A percentile compares a stretch with the other conserved stretches of the same genome.
Evolutionary conservation across 1,284 basidiomycete species (phyloP).

Genomic region (Irpex sp.): DNA sequence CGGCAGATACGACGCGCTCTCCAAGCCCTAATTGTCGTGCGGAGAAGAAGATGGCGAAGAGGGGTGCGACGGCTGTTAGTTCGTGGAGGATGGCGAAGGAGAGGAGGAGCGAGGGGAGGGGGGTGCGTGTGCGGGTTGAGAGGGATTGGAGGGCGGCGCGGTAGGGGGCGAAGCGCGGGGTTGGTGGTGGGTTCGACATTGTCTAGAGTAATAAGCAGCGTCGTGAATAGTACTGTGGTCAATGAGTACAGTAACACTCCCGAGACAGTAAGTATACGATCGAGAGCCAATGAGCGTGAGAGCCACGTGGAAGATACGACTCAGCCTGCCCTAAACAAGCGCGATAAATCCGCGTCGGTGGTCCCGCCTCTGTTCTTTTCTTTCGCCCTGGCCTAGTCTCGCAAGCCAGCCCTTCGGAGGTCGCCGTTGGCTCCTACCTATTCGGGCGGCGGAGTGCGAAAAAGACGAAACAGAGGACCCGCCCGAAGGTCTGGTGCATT

Average conservation of each 20-base stretch:
- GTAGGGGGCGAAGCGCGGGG: constrained; percentile 35
- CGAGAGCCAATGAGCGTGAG: too few relatives aligned
- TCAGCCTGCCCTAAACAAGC: not conserved
- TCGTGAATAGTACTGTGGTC: too few relatives aligned
- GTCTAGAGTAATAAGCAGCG: too few relatives aligned
- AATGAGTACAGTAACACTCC: too few relatives aligned
- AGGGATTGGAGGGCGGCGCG: constrained; percentile 48
- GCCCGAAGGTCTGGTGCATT: too few relatives aligned
- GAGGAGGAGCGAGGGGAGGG: constrained; percentile 70
- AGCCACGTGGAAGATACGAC: not conserved
- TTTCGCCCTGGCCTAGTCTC: too few relatives aligned
- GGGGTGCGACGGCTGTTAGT: constrained; percentile 75
- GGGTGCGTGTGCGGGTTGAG: constrained; percentile 60
- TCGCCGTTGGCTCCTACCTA: too few relatives aligned
- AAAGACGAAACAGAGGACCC: too few relatives aligned
- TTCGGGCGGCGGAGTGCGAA: too few relatives aligned
- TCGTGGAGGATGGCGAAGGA: constrained; percentile 88
- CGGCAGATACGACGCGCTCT: constrained; percentile 49
- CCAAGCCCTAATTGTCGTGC: constrained; percentile 71
- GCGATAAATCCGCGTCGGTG: not conserved
- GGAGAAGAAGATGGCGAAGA: constrained; percentile 71
- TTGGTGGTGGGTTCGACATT: too few relatives aligned
- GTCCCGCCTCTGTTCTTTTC: not conserved
- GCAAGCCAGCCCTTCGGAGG: too few relatives aligned
- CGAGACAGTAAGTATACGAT: too few relatives aligned